Percentiles rank a stretch among this genome's conserved stretches.
Evolutionary conservation across 2,329 filamentous ascomycete species (phyloP).

Genomic region (Bisporella sp.): DNA sequence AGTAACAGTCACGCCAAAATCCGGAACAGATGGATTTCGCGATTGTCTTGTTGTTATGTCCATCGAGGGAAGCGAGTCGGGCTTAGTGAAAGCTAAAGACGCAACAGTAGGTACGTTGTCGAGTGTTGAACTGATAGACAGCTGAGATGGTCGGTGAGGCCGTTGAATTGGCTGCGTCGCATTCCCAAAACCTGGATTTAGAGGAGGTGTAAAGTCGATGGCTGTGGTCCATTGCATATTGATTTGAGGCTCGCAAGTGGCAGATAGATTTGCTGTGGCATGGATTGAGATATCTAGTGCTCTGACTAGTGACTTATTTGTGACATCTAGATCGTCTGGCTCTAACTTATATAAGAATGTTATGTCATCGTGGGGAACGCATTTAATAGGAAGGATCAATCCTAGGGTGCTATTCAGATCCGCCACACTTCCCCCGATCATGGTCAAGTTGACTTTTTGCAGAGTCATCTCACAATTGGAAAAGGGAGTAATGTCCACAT

Average conservation of each 20-base stretch:
- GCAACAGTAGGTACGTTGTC: constrained; percentile 45
- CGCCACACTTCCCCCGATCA: constrained; percentile 52
- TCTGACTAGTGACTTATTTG: constrained; percentile 39
- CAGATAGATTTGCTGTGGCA: constrained; percentile 51
- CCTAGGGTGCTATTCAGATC: constrained; percentile 45
- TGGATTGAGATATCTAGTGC: constrained; percentile 54
- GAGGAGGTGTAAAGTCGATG: constrained; percentile 61
- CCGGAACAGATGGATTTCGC: constrained; percentile 40
- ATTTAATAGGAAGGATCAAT: constrained; percentile 48
- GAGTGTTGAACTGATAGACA: constrained; percentile 49
- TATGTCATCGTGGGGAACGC: constrained; percentile 66
- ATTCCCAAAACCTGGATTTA: constrained; percentile 55
- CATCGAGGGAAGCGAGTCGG: constrained; percentile 52
- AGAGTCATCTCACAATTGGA: constrained; percentile 61
- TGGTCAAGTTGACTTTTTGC: constrained; percentile 47
- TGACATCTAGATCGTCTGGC: constrained; percentile 32
- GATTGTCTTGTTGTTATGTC: constrained; percentile 40
- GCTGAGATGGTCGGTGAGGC: constrained; percentile 54
- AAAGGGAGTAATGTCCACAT: constrained; percentile 67
- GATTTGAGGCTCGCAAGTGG: constrained; percentile 52
- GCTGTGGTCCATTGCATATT: constrained; percentile 61
- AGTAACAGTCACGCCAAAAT: constrained; percentile 69
- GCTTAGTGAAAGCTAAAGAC: constrained; percentile 49
- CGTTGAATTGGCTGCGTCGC: constrained; percentile 53
- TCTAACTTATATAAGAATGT: constrained; percentile 66